phyloP scores from a whole-genome alignment of 345 rosid genomes.

The Cochlearia excelsa region DNA sequence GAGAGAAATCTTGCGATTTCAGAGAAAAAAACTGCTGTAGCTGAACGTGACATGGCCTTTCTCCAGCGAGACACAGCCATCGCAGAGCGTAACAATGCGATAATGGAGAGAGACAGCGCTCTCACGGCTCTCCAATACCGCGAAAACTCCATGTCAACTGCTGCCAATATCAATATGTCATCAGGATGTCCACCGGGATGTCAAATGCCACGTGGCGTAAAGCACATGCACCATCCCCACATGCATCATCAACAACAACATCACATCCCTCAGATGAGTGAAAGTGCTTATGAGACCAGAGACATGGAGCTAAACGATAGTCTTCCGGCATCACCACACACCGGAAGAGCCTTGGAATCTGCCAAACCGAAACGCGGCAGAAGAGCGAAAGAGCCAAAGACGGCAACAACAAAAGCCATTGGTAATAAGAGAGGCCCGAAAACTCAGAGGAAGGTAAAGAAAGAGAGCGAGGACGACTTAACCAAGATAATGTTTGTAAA shows the following conservation, averaged over 20 bases:
- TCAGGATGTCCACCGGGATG: conserved; percentile 69
- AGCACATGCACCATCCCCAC: conserved; percentile 57
- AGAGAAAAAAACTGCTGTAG: conserved; percentile 85
- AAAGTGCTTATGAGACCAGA: conserved; percentile 52
- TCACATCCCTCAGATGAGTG: conserved; percentile 52
- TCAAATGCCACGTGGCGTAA: conserved; percentile 82
- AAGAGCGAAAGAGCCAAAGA: conserved; percentile 66
- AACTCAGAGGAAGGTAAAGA: conserved; percentile 64
- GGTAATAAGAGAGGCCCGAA: conserved; percentile 65
- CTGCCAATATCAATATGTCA: conserved; percentile 35
- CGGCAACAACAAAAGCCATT: conserved; percentile 29
- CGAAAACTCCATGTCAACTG: conserved; percentile 58
- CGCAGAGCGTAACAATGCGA: conserved; percentile 86
- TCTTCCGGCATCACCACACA: conserved; percentile 48
- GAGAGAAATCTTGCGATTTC: conserved; percentile 88
- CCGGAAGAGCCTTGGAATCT: conserved; percentile 45
- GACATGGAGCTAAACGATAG: conserved; percentile 56
- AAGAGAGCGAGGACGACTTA: conserved; percentile 62
- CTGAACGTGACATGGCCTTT: conserved; percentile 90
- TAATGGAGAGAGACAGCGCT: conserved; percentile 82
- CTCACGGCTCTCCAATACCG: conserved; percentile 80
- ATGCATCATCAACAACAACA: conserved; percentile 72
- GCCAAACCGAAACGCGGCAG: conserved; percentile 65
- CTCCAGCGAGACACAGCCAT: conserved; percentile 93
- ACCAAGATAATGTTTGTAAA: conserved; percentile 62